phyloP scores from a whole-genome alignment of 2,329 filamentous ascomycete genomes.

The Colletotrichum sp. region DNA sequence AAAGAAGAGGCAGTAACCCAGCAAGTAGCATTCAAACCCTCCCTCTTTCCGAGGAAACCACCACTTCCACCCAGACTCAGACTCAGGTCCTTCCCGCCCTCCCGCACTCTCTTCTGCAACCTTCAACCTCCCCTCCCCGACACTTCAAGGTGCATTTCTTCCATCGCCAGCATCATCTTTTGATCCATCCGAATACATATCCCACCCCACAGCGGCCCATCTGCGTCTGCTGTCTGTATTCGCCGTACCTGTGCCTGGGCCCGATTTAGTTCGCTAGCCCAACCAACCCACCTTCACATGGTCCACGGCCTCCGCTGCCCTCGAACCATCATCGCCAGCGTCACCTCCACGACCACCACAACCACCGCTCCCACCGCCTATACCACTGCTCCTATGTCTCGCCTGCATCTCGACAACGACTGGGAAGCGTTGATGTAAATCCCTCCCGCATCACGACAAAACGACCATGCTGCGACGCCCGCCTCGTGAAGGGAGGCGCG shows the following conservation, averaged over 20 bases:
- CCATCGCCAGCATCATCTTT: not conserved
- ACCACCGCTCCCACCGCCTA: not conserved
- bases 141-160: not conserved
- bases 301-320: not conserved
- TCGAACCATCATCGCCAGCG: not conserved
- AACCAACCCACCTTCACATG: conserved; percentile 20
- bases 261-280: conserved; percentile 17
- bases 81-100: not conserved
- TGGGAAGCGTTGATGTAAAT: conserved; percentile 22
- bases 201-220: not conserved
- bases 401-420: conserved; percentile 1
- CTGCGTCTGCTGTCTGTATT: not conserved
- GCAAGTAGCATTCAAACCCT: not conserved
- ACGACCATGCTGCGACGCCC: conserved; percentile 67
- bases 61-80: not conserved
- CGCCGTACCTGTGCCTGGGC: not conserved
- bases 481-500: conserved; percentile 60
- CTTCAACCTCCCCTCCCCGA: not conserved
- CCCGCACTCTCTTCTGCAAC: not conserved
- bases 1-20: not conserved
- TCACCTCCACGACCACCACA: not conserved
- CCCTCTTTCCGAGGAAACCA: conserved; percentile 5
- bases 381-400: conserved; percentile 20
- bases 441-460: conserved; percentile 1
- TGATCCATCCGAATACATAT: not conserved